Conservation (phyloP, 345 rosid genomes). For the Raphanus sativus region DNA sequence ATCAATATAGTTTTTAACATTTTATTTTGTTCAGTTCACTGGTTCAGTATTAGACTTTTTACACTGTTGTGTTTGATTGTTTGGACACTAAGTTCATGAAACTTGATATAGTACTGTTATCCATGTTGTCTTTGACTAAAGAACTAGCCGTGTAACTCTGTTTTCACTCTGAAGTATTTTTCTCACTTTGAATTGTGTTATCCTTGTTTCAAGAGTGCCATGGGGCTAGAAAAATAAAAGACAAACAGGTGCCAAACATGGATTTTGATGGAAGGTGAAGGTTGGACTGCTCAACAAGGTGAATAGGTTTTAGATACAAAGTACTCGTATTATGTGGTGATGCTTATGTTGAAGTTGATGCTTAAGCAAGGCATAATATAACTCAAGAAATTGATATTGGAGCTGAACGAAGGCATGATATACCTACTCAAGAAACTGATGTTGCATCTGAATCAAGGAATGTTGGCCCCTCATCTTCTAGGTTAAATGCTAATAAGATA, state of each 20-base stretch:
- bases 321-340: too few relatives aligned
- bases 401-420: neutral
- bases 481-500: neutral
- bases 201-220: neutral
- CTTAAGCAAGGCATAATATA: too few relatives aligned
- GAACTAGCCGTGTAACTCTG: neutral
- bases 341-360: too few relatives aligned
- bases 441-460: neutral
- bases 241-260: neutral
- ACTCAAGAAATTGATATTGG: too few relatives aligned
- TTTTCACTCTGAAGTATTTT: too few relatives aligned
- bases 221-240: neutral
- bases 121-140: neutral
- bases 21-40: neutral
- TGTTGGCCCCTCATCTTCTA: neutral
- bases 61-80: neutral
- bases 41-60: neutral
- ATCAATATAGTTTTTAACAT: neutral
- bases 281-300: neutral
- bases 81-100: neutral
- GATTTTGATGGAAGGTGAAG: neutral
- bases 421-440: neutral
- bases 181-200: neutral
- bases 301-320: neutral
- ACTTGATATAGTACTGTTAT: neutral